phyloP scores from a whole-genome alignment of 1,284 basidiomycete genomes.

The Earliella scabrosa region DNA sequence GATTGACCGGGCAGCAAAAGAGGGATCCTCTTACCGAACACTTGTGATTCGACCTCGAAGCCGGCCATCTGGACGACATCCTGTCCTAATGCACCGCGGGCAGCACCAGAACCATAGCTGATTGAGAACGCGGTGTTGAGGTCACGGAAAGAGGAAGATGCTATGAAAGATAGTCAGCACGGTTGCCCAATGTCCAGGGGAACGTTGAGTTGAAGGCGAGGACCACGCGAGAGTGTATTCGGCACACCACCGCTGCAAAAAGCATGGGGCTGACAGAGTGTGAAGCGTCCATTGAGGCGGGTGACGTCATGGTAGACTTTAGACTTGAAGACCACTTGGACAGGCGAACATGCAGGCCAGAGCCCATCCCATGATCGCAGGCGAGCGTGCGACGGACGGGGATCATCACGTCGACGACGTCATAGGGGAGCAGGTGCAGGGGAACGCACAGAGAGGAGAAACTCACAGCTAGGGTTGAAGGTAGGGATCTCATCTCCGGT shows the following conservation, averaged over 20 bases:
- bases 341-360: no score
- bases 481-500: conserved; percentile 23
- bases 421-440: background rate
- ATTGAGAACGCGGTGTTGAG: conserved; percentile 32
- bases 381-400: no score
- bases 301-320: no score
- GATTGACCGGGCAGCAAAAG: conserved; percentile 11
- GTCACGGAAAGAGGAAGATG: conserved; percentile 32
- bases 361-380: no score
- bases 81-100: conserved; percentile 39
- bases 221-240: no score
- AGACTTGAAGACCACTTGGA: no score
- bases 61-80: conserved; percentile 50
- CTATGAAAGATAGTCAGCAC: conserved; percentile 8
- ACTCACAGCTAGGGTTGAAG: conserved; percentile 29
- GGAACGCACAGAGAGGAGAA: background rate
- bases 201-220: no score
- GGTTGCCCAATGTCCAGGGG: background rate
- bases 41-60: conserved; percentile 45
- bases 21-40: conserved; percentile 41
- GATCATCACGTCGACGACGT: background rate
- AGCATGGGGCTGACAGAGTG: no score
- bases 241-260: no score
- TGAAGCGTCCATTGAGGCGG: no score
- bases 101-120: conserved; percentile 39